Conservation (phyloP, 352 stramenopile species). For the Phytophthora chlamydospora region DNA sequence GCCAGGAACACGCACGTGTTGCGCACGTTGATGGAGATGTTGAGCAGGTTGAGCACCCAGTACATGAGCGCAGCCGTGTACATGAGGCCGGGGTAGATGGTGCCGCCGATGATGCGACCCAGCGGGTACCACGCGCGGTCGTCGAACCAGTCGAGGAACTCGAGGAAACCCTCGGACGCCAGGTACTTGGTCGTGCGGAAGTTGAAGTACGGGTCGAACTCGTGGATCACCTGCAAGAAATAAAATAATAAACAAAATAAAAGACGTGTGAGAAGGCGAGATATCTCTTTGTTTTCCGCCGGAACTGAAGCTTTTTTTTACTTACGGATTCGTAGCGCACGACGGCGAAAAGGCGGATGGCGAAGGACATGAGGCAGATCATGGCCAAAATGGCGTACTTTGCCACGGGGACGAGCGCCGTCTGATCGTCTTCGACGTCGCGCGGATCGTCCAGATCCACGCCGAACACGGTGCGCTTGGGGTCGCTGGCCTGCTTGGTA, state of each 20-base stretch:
- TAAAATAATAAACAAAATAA: neutral
- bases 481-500: constrained; percentile 18
- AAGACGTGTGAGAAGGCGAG: neutral
- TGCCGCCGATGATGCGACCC: constrained; percentile 92
- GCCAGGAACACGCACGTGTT: constrained; percentile 94
- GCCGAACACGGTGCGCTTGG: constrained; percentile 54
- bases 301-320: constrained; percentile 4
- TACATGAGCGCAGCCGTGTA: constrained; percentile 90
- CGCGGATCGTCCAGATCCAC: constrained; percentile 60
- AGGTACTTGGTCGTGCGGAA: constrained; percentile 98
- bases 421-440: constrained; percentile 78
- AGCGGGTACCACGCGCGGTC: constrained; percentile 95
- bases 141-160: constrained; percentile 99
- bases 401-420: constrained; percentile 73
- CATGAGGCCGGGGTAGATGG: constrained; percentile 95
- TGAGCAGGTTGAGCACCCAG: constrained; percentile 90
- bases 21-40: constrained; percentile 93
- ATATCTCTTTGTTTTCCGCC: neutral
- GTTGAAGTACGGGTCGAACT: constrained; percentile 98
- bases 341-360: constrained; percentile 93
- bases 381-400: constrained; percentile 92
- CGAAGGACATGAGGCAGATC: constrained; percentile 94
- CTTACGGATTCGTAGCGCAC: constrained; percentile 92
- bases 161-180: constrained; percentile 92
- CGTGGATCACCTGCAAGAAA: constrained; percentile 79